phyloP scores from a whole-genome alignment of 2,329 filamentous ascomycete species.

The Ascochyta rabiei region DNA sequence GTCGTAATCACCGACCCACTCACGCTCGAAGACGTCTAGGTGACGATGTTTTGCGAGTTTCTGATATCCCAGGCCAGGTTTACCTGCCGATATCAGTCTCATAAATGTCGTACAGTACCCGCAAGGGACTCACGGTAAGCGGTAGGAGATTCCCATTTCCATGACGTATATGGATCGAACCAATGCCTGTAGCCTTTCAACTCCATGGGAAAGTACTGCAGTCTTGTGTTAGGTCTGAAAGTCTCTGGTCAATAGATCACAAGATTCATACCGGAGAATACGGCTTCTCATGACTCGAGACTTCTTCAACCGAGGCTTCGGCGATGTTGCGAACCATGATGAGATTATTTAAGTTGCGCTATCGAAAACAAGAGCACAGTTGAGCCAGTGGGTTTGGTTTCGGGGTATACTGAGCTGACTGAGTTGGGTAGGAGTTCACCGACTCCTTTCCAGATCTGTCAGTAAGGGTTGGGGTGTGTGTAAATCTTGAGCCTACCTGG shows the following conservation, averaged over 20 bases:
- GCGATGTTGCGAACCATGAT: conserved; percentile 19
- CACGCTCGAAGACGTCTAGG: conserved; percentile 31
- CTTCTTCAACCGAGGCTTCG: conserved; percentile 22
- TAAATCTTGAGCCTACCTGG: conserved; percentile 13
- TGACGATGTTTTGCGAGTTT: conserved; percentile 32
- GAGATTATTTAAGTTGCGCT: background rate
- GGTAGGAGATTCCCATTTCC: conserved; percentile 31
- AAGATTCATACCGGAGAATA: background rate
- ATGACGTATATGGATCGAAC: conserved; percentile 27
- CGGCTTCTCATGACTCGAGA: conserved; percentile 2
- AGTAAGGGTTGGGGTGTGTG: background rate
- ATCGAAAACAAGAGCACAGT: conserved; percentile 23
- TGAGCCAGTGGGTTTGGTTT: conserved; percentile 26
- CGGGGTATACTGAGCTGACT: conserved; percentile 10
- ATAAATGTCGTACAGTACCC: background rate
- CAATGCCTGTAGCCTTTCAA: conserved; percentile 31
- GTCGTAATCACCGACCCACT: conserved; percentile 36
- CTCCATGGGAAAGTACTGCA: conserved; percentile 6
- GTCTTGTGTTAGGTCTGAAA: background rate
- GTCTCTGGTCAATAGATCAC: background rate
- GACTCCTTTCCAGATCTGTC: conserved; percentile 12
- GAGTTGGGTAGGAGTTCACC: conserved; percentile 9
- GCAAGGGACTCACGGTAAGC: conserved; percentile 30
- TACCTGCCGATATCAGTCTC: conserved; percentile 6
- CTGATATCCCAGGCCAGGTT: conserved; percentile 32